Conservation (phyloP, 2,329 filamentous ascomycete genomes). For the Tolypocladium sp. region DNA sequence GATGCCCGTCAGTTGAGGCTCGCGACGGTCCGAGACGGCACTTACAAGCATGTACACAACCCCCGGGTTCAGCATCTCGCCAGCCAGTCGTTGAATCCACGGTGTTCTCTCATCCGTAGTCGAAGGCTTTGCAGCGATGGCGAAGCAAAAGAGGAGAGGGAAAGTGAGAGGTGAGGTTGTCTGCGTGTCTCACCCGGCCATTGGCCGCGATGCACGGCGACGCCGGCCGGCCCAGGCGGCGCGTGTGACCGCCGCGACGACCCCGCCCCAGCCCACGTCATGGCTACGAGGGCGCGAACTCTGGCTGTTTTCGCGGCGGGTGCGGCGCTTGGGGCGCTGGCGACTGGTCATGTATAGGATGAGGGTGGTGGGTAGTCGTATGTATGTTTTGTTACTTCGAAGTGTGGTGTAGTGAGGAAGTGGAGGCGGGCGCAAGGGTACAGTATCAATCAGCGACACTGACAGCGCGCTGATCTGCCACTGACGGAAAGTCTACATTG, state of each 20-base stretch:
- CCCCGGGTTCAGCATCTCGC: constrained; percentile 16
- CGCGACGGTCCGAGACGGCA: not conserved
- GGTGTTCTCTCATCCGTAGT: not conserved
- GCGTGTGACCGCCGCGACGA: not conserved
- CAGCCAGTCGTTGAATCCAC: not conserved
- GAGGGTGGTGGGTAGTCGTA: not conserved
- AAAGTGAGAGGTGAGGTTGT: not conserved
- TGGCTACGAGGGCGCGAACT: not conserved
- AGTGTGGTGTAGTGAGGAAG: not conserved
- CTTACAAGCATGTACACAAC: constrained; percentile 21
- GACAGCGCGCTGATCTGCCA: not conserved
- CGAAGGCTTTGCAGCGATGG: not conserved
- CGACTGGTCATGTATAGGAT: not conserved
- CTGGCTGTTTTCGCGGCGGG: not conserved
- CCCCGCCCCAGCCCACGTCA: not conserved
- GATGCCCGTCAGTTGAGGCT: not conserved
- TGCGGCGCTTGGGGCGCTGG: not conserved
- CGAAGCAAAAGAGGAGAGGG: not conserved
- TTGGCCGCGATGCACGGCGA: not conserved
- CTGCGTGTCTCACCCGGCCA: not conserved
- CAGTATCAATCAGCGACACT: not conserved
- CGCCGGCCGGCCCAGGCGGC: not conserved
- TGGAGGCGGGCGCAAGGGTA: not conserved
- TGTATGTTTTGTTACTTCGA: no score
- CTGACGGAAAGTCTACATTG: not conserved